Evolutionary conservation across 2,329 filamentous ascomycete species (phyloP).

Genomic region (Phialophora verrucosa): DNA sequence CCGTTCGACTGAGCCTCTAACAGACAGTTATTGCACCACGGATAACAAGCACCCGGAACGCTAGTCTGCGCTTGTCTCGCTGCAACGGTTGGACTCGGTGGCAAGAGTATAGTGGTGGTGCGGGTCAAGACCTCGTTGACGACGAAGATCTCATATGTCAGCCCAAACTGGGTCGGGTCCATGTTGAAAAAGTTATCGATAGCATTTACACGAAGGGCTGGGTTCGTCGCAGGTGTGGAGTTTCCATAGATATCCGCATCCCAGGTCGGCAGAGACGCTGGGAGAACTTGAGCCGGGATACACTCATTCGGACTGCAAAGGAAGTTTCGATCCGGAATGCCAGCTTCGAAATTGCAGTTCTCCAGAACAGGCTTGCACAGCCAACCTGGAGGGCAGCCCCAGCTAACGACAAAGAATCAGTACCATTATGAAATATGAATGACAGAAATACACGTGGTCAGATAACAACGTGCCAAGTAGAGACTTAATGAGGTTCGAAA

Average conservation of each 20-base stretch:
- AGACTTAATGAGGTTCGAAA: neutral
- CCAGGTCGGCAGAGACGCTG: slow-evolving; percentile 41
- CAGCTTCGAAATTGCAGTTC: slow-evolving; percentile 49
- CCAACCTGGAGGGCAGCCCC: slow-evolving; percentile 53
- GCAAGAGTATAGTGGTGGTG: slow-evolving; percentile 50
- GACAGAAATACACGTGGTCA: neutral
- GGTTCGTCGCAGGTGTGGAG: slow-evolving; percentile 45
- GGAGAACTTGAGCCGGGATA: slow-evolving; percentile 44
- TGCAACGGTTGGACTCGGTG: slow-evolving; percentile 33
- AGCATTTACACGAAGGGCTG: slow-evolving; percentile 24
- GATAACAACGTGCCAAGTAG: neutral
- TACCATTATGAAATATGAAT: neutral
- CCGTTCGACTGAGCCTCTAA: slow-evolving; percentile 57
- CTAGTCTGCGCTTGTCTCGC: slow-evolving; percentile 41
- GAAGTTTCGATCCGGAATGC: slow-evolving; percentile 48
- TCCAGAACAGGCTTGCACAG: slow-evolving; percentile 49
- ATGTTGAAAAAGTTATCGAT: slow-evolving; percentile 65
- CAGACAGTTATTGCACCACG: slow-evolving; percentile 58
- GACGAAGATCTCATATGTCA: slow-evolving; percentile 67
- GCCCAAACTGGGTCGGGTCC: slow-evolving; percentile 66
- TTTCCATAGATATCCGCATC: slow-evolving; percentile 36
- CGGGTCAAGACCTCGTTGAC: slow-evolving; percentile 52
- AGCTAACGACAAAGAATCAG: slow-evolving; percentile 41
- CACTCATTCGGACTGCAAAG: slow-evolving; percentile 50
- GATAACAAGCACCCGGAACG: slow-evolving; percentile 59